These are phyloP conservation scores for Daldinia bambusicola DNA, from an alignment of 495 filamentous ascomycete species.

Conservation along the genomic window DNA sequence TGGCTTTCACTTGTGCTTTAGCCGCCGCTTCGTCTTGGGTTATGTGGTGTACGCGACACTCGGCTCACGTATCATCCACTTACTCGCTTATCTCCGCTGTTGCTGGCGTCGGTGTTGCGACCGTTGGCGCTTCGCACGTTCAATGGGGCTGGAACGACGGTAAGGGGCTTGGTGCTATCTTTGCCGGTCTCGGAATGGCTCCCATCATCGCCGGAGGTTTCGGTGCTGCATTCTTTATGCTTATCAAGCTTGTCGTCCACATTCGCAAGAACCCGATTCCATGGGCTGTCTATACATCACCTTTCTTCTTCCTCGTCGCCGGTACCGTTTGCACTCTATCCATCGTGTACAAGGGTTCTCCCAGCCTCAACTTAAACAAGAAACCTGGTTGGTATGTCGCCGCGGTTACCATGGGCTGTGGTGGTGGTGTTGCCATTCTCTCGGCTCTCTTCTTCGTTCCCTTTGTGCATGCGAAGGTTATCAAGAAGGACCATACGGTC, in stretches of 20 bases:
- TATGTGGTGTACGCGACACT: conserved; percentile 71
- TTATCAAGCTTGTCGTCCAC: conserved; percentile 69
- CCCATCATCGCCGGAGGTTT: conserved; percentile 67
- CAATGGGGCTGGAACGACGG: conserved; percentile 72
- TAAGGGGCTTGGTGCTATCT: conserved; percentile 69
- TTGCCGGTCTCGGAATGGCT: conserved; percentile 69
- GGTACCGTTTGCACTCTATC: conserved; percentile 67
- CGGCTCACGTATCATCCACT: conserved; percentile 70
- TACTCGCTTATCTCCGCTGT: conserved; percentile 72
- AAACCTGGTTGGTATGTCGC: conserved; percentile 67
- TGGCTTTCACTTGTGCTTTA: conserved; percentile 68
- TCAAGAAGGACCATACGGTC: conserved; percentile 64
- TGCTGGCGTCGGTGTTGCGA: conserved; percentile 70
- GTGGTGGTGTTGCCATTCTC: conserved; percentile 61
- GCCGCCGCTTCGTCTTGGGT: conserved; percentile 60
- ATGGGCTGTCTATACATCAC: conserved; percentile 67
- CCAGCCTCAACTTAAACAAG: conserved; percentile 63
- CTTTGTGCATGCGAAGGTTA: conserved; percentile 62
- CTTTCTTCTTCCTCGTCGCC: conserved; percentile 68
- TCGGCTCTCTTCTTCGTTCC: conserved; percentile 70
- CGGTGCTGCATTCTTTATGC: conserved; percentile 66
- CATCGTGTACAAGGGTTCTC: conserved; percentile 73
- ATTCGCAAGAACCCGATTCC: conserved; percentile 65
- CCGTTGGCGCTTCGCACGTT: conserved; percentile 64
- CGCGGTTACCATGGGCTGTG: conserved; percentile 65